Conservation (phyloP, 2,329 filamentous ascomycete species). For the Alternaria tenuissima region DNA sequence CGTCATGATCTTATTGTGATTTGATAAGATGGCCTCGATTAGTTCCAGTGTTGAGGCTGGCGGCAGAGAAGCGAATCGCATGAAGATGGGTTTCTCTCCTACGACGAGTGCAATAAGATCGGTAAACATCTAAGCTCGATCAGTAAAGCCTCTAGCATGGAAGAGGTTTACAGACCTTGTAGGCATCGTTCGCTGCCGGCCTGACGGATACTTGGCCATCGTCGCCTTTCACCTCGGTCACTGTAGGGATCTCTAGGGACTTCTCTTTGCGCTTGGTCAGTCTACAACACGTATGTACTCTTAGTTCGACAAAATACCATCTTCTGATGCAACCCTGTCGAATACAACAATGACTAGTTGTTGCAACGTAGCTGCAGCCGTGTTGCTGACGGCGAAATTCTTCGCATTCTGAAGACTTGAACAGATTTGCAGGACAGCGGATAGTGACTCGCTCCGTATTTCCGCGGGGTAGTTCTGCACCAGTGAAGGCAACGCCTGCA, state of each 20-base stretch:
- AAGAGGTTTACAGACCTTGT: slow-evolving; percentile 62
- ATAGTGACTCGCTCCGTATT: slow-evolving; percentile 80
- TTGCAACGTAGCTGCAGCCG: slow-evolving; percentile 93
- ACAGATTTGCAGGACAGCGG: slow-evolving; percentile 86
- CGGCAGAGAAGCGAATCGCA: slow-evolving; percentile 79
- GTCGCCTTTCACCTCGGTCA: slow-evolving; percentile 72
- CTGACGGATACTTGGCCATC: slow-evolving; percentile 72
- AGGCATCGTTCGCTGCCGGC: slow-evolving; percentile 84
- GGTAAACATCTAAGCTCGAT: slow-evolving; percentile 72
- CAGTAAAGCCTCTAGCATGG: slow-evolving; percentile 2
- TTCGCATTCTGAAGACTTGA: slow-evolving; percentile 91
- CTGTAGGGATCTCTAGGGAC: slow-evolving; percentile 62
- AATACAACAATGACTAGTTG: slow-evolving; percentile 93
- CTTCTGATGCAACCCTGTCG: slow-evolving; percentile 86
- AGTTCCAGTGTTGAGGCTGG: slow-evolving; percentile 88
- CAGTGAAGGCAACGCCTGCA: slow-evolving; percentile 88
- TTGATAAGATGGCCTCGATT: slow-evolving; percentile 87
- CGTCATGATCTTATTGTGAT: slow-evolving; percentile 81
- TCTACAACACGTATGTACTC: background rate
- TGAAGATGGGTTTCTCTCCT: slow-evolving; percentile 81
- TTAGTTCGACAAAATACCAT: slow-evolving; percentile 63
- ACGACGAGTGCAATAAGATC: slow-evolving; percentile 90
- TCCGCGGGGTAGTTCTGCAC: slow-evolving; percentile 89
- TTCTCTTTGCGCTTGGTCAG: slow-evolving; percentile 37
- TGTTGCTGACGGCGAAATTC: slow-evolving; percentile 92